Conservation (phyloP, 176 grass and related monocot genomes). For the Alloteropsis semialata region DNA sequence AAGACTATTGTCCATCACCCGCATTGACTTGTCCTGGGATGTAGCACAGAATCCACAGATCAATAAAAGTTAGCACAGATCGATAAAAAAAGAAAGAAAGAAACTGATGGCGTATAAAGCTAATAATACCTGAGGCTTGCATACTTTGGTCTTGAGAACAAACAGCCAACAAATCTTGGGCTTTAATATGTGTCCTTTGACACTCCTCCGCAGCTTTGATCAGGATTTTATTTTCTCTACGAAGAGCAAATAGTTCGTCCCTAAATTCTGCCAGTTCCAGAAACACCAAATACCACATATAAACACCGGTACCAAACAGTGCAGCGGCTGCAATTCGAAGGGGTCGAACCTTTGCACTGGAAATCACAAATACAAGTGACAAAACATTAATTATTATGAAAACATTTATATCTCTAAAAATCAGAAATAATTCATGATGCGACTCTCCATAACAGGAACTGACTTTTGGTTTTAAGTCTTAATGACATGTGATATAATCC, state of each 20-base stretch:
- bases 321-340: too few species aligned
- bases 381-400: neutral
- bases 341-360: neutral
- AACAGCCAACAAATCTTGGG: neutral
- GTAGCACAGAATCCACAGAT: too few species aligned
- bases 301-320: neutral
- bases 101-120: too few species aligned
- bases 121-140: too few species aligned
- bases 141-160: neutral
- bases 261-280: too few species aligned
- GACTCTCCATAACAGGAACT: neutral
- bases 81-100: too few species aligned
- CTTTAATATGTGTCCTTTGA: neutral
- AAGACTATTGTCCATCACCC: too few species aligned
- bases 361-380: neutral
- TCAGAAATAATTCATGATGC: neutral
- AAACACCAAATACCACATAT: neutral
- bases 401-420: neutral
- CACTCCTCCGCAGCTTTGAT: neutral
- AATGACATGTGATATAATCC: neutral
- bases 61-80: too few species aligned
- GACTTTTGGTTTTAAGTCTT: neutral
- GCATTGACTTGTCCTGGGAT: too few species aligned
- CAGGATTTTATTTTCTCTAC: neutral
- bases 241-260: too few species aligned